Conservation (phyloP, 23 red algal genomes). For the Chondrus crispus region DNA sequence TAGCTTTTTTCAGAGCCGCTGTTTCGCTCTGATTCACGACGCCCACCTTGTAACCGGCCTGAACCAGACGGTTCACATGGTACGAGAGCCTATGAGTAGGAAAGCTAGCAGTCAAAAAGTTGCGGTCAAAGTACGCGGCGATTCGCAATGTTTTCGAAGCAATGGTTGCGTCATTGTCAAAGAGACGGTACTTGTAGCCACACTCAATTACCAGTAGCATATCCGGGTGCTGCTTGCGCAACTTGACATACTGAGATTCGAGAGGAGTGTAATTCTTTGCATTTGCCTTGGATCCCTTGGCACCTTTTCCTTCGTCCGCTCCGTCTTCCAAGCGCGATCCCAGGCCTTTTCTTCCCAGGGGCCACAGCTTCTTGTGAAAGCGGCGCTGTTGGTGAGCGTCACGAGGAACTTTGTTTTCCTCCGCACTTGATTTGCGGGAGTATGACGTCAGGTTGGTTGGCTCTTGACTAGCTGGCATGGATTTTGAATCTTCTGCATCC, state of each 20-base stretch:
- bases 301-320: too few species aligned
- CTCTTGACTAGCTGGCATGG: too few species aligned
- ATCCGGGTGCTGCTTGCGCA: conserved; percentile 44
- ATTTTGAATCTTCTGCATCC: too few species aligned
- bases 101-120: conserved; percentile 77
- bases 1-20: conserved; percentile 74
- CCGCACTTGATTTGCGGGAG: too few species aligned
- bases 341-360: too few species aligned
- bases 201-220: conserved; percentile 74
- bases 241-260: conserved; percentile 58
- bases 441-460: too few species aligned
- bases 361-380: too few species aligned
- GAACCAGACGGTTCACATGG: conserved; percentile 69
- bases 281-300: too few species aligned
- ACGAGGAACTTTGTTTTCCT: too few species aligned
- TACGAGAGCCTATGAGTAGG: conserved; percentile 38
- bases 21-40: conserved; percentile 83
- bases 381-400: too few species aligned
- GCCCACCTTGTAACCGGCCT: conserved; percentile 68
- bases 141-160: conserved; percentile 58
- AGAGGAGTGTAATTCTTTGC: conserved; percentile 73
- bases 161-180: conserved; percentile 69
- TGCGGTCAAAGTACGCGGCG: conserved; percentile 70
- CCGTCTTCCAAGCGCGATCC: too few species aligned
- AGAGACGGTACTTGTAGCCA: conserved; percentile 81